These are phyloP conservation scores for Monosporascus sp. DNA, from an alignment of 2,329 filamentous ascomycete genomes.

Conservation along the genomic window DNA sequence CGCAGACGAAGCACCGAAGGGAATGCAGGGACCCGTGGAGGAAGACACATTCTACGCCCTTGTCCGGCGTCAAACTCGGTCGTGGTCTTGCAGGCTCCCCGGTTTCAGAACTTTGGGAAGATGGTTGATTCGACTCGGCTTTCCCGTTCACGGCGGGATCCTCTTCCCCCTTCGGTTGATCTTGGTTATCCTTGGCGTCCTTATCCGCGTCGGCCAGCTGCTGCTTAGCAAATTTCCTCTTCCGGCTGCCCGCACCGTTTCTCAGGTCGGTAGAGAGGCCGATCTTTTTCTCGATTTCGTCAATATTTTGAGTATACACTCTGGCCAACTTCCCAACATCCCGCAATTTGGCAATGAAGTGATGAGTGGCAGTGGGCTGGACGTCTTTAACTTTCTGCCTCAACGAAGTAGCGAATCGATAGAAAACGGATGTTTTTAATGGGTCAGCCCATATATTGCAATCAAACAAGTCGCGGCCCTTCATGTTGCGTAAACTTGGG, in stretches of 20 bases:
- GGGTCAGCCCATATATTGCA: conserved; percentile 65
- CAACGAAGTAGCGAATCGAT: conserved; percentile 64
- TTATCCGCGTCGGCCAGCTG: conserved; percentile 18
- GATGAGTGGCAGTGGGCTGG: conserved; percentile 59
- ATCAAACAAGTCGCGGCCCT: conserved; percentile 68
- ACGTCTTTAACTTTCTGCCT: conserved; percentile 60
- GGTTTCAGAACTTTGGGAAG: conserved; percentile 12
- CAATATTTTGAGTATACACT: conserved; percentile 73
- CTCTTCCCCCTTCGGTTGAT: conserved; percentile 10
- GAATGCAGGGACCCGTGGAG: conserved; percentile 63
- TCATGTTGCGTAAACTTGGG: conserved; percentile 52
- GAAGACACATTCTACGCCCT: conserved; percentile 61
- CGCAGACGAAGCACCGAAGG: conserved; percentile 59
- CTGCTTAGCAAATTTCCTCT: conserved; percentile 37
- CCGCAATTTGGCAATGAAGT: conserved; percentile 61
- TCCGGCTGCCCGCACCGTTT: conserved; percentile 56
- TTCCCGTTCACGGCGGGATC: conserved; percentile 3
- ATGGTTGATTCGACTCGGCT: conserved; percentile 12
- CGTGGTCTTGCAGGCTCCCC: conserved; percentile 10
- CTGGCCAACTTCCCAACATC: conserved; percentile 63
- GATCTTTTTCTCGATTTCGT: conserved; percentile 66
- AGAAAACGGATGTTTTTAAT: conserved; percentile 63
- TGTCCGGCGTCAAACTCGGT: conserved; percentile 22
- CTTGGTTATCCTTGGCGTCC: conserved; percentile 23
- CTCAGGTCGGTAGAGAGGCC: conserved; percentile 58